These are phyloP conservation scores for Haematococcus lacustris DNA, from an alignment of 139 green algal species.

Conservation along the genomic window DNA sequence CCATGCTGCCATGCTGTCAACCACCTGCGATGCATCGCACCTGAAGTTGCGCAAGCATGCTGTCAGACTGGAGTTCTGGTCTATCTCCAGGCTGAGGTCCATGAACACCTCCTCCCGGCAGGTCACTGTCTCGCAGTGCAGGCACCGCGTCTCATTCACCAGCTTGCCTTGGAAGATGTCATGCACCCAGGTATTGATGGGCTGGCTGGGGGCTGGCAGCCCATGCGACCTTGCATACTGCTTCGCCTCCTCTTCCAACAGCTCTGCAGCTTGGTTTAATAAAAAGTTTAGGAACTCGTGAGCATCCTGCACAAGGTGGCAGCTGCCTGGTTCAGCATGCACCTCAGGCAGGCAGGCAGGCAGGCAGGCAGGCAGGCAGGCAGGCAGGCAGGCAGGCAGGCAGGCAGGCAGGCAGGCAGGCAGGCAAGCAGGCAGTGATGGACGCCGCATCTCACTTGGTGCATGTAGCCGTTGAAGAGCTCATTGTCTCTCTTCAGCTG, in stretches of 20 bases:
- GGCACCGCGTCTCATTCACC: conserved; percentile 90
- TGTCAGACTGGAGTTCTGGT: conserved; percentile 83
- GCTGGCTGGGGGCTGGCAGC: background rate
- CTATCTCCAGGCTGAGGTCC: conserved; percentile 92
- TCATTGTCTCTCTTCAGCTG: conserved; percentile 90
- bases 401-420: background rate
- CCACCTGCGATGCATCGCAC: too few species aligned
- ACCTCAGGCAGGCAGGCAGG: background rate
- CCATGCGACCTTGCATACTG: background rate
- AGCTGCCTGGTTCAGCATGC: background rate
- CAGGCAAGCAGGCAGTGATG: background rate
- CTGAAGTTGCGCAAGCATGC: conserved; percentile 86
- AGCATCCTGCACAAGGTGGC: conserved; percentile 70
- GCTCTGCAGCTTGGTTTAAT: conserved; percentile 86
- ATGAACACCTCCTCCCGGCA: conserved; percentile 67
- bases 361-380: too few species aligned
- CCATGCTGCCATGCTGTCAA: too few species aligned
- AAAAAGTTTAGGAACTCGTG: conserved; percentile 98
- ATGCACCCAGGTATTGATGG: conserved; percentile 81
- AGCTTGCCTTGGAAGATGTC: conserved; percentile 89
- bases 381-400: background rate
- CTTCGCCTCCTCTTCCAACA: conserved; percentile 73
- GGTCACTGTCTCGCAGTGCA: conserved; percentile 48
- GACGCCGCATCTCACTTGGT: conserved; percentile 56
- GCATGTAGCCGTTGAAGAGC: conserved; percentile 89